Conservation (phyloP, 78 protist species). For the Emiliania huxleyi region DNA sequence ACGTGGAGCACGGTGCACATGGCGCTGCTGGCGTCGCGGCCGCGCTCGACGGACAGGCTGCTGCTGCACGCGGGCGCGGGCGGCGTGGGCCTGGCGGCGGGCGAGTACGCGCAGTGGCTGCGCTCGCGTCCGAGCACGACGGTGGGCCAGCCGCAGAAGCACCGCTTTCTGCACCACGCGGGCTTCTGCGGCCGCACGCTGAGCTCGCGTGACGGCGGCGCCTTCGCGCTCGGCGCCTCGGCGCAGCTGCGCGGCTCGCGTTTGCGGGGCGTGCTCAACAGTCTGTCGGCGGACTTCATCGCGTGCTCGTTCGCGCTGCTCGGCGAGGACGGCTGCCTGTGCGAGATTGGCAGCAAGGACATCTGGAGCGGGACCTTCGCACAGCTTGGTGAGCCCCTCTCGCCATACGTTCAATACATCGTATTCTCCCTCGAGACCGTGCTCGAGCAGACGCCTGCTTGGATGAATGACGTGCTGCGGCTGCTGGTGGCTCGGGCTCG, state of each 20-base stretch:
- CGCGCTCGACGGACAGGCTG: neutral
- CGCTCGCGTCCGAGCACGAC: neutral
- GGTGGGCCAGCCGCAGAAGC: neutral
- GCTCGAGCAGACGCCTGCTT: neutral
- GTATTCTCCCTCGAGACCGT: too few species aligned
- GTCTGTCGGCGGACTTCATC: constrained; percentile 9
- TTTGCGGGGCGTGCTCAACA: neutral
- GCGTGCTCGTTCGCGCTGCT: neutral
- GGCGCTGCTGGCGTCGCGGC: neutral
- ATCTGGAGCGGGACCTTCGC: neutral
- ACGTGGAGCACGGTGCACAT: neutral
- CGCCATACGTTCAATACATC: too few species aligned
- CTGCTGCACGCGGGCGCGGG: constrained; percentile 15
- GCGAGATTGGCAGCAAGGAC: constrained; percentile 30
- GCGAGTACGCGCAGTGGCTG: neutral
- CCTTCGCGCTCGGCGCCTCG: neutral
- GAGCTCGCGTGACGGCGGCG: neutral
- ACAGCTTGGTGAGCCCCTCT: too few species aligned
- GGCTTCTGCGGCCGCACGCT: neutral
- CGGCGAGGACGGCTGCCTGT: neutral
- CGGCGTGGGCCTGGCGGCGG: constrained; percentile 29
- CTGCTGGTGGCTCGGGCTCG: neutral
- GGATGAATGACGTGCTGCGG: neutral
- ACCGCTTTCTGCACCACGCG: neutral
- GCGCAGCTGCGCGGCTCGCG: neutral